Evolutionary conservation across 495 filamentous ascomycete species (phyloP).

Genomic region (Penicillium ochrochloron): DNA sequence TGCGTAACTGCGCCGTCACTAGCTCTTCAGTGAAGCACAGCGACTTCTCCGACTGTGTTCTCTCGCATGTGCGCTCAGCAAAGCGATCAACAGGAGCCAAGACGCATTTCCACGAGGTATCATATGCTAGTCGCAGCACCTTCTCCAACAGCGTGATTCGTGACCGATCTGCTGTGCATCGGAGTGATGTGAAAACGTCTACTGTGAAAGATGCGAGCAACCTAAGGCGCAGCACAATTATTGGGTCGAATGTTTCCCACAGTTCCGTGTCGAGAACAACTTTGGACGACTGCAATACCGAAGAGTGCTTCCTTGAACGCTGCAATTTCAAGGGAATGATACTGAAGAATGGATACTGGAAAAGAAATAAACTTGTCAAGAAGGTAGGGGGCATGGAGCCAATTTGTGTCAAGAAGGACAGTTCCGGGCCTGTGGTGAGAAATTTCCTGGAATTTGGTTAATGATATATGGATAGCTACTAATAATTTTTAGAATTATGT

Average conservation of each 20-base stretch:
- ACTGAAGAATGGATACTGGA: slow-evolving; percentile 43
- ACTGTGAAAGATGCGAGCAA: slow-evolving; percentile 21
- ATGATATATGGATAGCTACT: background rate
- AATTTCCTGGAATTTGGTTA: background rate
- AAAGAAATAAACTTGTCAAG: slow-evolving; percentile 38
- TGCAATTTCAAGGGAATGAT: slow-evolving; percentile 38
- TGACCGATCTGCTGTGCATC: slow-evolving; percentile 20
- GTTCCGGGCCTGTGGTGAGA: slow-evolving; percentile 14
- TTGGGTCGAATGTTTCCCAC: slow-evolving; percentile 20
- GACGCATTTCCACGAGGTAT: slow-evolving; percentile 24
- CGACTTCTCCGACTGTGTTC: slow-evolving; percentile 23
- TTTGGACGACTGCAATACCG: slow-evolving; percentile 38
- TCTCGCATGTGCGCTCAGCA: slow-evolving; percentile 22
- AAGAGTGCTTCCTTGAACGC: slow-evolving; percentile 33
- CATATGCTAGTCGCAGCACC: slow-evolving; percentile 24
- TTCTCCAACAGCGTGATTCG: slow-evolving; percentile 28
- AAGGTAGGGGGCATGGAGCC: slow-evolving; percentile 29
- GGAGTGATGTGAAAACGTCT: slow-evolving; percentile 24
- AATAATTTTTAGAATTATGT: slow-evolving; percentile 4
- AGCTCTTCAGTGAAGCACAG: slow-evolving; percentile 22
- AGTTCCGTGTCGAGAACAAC: slow-evolving; percentile 25
- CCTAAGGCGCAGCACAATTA: slow-evolving; percentile 25
- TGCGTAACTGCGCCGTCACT: slow-evolving; percentile 28
- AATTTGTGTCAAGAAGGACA: slow-evolving; percentile 18
- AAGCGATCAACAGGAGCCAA: slow-evolving; percentile 16